Evolutionary conservation across 2,329 filamentous ascomycete genomes (phyloP), one percentile per base, ranked within the genome.

Genomic region (Pezicula radicicola): DNA sequence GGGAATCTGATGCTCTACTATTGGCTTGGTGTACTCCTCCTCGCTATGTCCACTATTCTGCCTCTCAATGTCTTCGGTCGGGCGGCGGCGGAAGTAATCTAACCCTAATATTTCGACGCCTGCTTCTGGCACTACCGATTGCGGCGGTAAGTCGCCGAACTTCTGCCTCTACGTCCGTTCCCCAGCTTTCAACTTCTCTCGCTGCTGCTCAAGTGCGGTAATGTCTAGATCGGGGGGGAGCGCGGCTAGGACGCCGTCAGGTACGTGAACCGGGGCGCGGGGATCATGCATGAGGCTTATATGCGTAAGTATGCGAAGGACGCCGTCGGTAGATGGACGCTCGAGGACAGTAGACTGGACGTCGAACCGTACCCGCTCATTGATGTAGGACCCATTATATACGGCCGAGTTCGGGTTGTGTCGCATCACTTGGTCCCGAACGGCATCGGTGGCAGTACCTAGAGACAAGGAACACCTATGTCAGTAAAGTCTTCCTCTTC

Each of bases 271-370:
- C 15, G 40, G 55, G 10, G 53, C 50, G 36, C 44, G 36, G 27
- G 48, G 52, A 49, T 60, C 51, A 25, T 50, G 47, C 30, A 50
- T 50, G 33, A 61, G 52, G 18, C 54, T 60, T 40, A 61, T 61
- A 36, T 60, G 45, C 19, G 39, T 61, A 28, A 62, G 57, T 35
- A 54, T 48, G 3, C 46, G 30, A n/a, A 53, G 46, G 43, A 61
- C 19, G 12, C 49, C 36, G 42, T 52, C 40, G 42, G 50, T 41
- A 21, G 51, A 55, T 12, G 53, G 46, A 19, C 42, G 51, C 37
- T 59, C 48, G 8, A 62, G 54, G 46, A 55, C 39, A 44, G 57
- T 45, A 49, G 52, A 50, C 27, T 55, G 36, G 35, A 57, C 48
- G 48, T 57, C 45, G 25, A 62, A 62, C 36, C 18, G 25, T 25